These are phyloP conservation scores for Gracilaria gracilis DNA, from an alignment of 23 red algal species.

Conservation along the genomic window DNA sequence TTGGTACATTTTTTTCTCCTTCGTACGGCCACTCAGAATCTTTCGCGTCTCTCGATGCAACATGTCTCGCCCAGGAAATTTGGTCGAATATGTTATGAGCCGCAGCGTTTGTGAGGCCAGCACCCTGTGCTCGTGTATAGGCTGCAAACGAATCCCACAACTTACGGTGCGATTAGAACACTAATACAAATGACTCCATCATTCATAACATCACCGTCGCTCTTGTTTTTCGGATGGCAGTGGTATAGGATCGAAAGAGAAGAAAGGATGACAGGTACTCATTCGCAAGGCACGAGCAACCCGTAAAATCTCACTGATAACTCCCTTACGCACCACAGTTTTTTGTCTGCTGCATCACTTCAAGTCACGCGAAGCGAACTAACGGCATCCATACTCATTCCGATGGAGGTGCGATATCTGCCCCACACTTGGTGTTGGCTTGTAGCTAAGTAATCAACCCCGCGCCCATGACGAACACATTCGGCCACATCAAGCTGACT, in stretches of 20 bases:
- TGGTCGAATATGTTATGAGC: not conserved
- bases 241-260: too few relatives aligned
- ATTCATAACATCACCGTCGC: too few relatives aligned
- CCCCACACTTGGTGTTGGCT: too few relatives aligned
- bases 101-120: not conserved
- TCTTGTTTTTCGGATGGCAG: too few relatives aligned
- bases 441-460: too few relatives aligned
- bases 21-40: too few relatives aligned
- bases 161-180: not conserved
- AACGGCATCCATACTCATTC: too few relatives aligned
- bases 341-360: not conserved
- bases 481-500: constrained; percentile 57
- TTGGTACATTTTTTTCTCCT: not conserved
- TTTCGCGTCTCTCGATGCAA: not conserved
- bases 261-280: not conserved
- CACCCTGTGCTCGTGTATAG: not conserved
- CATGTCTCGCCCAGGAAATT: not conserved
- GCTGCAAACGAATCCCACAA: not conserved
- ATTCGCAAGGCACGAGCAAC: not conserved
- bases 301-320: not conserved
- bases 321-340: not conserved
- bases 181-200: not conserved
- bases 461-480: too few relatives aligned
- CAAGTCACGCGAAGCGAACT: too few relatives aligned
- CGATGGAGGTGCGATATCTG: too few relatives aligned